Evolutionary conservation across 139 green algal genomes (phyloP).

Genomic region (Volvox reticuliferus): DNA sequence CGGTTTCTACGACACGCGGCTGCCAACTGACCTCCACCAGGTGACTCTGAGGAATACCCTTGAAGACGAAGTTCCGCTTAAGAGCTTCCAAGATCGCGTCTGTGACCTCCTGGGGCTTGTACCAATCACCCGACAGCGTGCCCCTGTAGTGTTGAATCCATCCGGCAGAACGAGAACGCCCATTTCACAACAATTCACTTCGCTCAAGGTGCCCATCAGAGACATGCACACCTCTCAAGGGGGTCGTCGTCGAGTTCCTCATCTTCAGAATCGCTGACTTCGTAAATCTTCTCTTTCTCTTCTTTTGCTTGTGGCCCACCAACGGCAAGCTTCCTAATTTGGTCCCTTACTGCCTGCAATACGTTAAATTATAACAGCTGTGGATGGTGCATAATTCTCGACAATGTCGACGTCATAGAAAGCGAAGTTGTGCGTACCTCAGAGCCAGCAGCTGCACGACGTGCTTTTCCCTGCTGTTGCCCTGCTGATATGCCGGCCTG

Average conservation of each 20-base stretch:
- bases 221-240: background rate
- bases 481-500: background rate
- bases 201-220: background rate
- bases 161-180: background rate
- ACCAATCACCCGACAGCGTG: conserved; percentile 33
- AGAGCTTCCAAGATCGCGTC: conserved; percentile 68
- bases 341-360: conserved; percentile 67
- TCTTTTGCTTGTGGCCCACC: conserved; percentile 57
- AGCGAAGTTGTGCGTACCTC: conserved; percentile 51
- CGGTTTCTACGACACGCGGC: background rate
- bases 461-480: conserved; percentile 46
- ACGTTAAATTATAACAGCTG: background rate
- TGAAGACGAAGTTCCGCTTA: conserved; percentile 76
- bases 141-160: background rate
- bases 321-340: conserved; percentile 74
- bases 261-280: conserved; percentile 76
- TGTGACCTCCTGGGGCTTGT: conserved; percentile 67
- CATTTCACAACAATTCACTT: no score
- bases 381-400: background rate
- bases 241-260: conserved; percentile 60
- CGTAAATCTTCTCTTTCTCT: conserved; percentile 55
- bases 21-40: conserved; percentile 61
- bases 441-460: conserved; percentile 68
- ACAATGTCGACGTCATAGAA: background rate
- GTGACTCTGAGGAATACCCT: conserved; percentile 66